These are phyloP conservation scores for Escallonia rubra DNA, from an alignment of 129 eudicot species.

Conservation along the genomic window DNA sequence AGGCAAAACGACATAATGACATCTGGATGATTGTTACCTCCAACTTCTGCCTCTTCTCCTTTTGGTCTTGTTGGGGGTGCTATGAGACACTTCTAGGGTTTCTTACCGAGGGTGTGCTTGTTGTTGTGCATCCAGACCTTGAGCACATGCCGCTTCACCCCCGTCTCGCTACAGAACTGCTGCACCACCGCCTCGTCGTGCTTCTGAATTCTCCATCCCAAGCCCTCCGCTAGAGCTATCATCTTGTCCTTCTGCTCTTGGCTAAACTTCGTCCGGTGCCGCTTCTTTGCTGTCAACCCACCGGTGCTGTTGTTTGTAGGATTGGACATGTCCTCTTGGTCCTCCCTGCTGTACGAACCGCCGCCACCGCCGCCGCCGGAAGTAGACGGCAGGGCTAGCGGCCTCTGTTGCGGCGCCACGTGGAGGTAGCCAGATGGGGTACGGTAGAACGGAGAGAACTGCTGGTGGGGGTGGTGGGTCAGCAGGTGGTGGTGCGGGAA, in stretches of 20 bases:
- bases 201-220: constrained; percentile 69
- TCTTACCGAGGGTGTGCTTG: constrained; percentile 68
- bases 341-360: constrained; percentile 7
- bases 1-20: no score
- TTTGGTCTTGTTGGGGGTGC: no score
- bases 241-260: constrained; percentile 63
- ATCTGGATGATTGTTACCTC: neutral
- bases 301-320: constrained; percentile 14
- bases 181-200: constrained; percentile 45
- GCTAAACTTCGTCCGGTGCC: constrained; percentile 50
- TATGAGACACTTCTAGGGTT: constrained; percentile 12
- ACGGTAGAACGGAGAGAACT: constrained; percentile 27
- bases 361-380: constrained; percentile 27
- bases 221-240: constrained; percentile 41
- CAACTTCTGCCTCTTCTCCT: neutral
- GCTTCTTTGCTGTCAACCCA: constrained; percentile 22
- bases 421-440: constrained; percentile 41
- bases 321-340: constrained; percentile 30
- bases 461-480: constrained; percentile 17
- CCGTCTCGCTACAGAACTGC: constrained; percentile 48
- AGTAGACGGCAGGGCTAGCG: constrained; percentile 51
- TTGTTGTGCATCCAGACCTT: constrained; percentile 83
- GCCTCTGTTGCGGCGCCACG: constrained; percentile 33
- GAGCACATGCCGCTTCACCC: constrained; percentile 53
- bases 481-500: constrained; percentile 17